Conservation (phyloP, 768 basidiomycete genomes). For the Lepiota subincarnata region DNA sequence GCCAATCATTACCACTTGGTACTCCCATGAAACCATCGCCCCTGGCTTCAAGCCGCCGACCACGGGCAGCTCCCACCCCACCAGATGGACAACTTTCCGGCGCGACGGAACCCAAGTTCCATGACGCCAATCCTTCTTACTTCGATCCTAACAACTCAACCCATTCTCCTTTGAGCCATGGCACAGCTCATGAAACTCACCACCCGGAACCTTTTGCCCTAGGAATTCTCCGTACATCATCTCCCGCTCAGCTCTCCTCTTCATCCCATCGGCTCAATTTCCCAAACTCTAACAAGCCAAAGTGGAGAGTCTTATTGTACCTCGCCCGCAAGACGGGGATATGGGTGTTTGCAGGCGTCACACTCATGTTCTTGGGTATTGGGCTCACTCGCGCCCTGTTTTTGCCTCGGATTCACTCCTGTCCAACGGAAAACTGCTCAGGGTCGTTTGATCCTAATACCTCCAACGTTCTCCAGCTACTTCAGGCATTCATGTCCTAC, state of each 20-base stretch:
- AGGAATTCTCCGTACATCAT: background rate
- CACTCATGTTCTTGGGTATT: conserved; percentile 14
- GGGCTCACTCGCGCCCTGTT: conserved; percentile 7
- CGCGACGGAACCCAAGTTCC: background rate
- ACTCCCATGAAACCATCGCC: background rate
- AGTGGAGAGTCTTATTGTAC: background rate
- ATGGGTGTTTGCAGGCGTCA: conserved; percentile 12
- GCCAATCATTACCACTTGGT: background rate
- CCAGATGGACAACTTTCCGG: too few relatives aligned
- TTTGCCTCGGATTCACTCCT: conserved; percentile 13
- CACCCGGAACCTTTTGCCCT: background rate
- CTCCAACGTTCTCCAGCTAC: conserved; percentile 12
- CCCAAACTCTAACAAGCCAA: background rate
- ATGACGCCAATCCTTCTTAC: background rate
- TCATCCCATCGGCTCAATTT: too few relatives aligned
- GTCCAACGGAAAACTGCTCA: conserved; percentile 11
- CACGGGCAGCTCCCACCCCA: background rate
- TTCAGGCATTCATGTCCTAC: conserved; percentile 16
- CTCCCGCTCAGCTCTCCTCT: background rate
- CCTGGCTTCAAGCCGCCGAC: background rate
- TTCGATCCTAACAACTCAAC: background rate
- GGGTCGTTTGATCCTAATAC: conserved; percentile 13
- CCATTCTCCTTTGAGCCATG: background rate
- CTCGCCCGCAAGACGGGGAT: background rate
- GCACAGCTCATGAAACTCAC: background rate